Conservation (phyloP, 495 filamentous ascomycete species). For the Bathelium albidoporum region DNA sequence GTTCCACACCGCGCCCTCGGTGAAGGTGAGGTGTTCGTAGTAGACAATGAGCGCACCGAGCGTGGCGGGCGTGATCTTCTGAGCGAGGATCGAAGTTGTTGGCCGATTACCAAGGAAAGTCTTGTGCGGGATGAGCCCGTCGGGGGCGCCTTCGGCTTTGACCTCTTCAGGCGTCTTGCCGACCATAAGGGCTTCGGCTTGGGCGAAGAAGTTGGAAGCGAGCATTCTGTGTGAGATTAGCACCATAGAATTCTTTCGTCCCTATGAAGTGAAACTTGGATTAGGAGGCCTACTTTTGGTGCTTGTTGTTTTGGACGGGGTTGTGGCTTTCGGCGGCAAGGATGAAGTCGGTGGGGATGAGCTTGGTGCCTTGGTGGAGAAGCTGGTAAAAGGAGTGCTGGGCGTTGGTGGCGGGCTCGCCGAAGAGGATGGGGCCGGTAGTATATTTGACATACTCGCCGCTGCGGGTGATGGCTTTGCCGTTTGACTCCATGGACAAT, state of each 20-base stretch:
- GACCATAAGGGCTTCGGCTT: conserved; percentile 96
- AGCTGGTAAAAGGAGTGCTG: conserved; percentile 99
- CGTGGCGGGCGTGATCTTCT: conserved; percentile 88
- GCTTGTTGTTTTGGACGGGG: conserved; percentile 79
- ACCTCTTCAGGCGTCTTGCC: conserved; percentile 90
- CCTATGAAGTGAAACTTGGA: neutral
- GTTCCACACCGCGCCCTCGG: conserved; percentile 95
- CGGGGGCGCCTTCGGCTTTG: conserved; percentile 74
- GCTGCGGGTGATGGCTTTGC: conserved; percentile 88
- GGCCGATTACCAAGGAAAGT: conserved; percentile 96
- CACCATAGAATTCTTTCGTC: neutral
- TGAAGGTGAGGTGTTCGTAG: conserved; percentile 98
- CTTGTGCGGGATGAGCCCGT: conserved; percentile 89
- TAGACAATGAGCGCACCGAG: conserved; percentile 93
- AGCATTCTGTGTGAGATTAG: conserved; percentile 54
- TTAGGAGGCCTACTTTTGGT: conserved; percentile 57
- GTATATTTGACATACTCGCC: conserved; percentile 94
- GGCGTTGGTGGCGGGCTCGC: conserved; percentile 96
- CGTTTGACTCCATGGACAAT: conserved; percentile 99
- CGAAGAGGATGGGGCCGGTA: conserved; percentile 88
- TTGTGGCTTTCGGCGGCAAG: conserved; percentile 93
- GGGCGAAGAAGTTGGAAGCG: conserved; percentile 95
- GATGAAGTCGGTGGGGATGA: conserved; percentile 97
- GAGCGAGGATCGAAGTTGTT: conserved; percentile 85
- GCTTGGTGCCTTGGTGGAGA: conserved; percentile 96